phyloP scores from a whole-genome alignment of 352 stramenopile species.

The Globisporangium perplexum region DNA sequence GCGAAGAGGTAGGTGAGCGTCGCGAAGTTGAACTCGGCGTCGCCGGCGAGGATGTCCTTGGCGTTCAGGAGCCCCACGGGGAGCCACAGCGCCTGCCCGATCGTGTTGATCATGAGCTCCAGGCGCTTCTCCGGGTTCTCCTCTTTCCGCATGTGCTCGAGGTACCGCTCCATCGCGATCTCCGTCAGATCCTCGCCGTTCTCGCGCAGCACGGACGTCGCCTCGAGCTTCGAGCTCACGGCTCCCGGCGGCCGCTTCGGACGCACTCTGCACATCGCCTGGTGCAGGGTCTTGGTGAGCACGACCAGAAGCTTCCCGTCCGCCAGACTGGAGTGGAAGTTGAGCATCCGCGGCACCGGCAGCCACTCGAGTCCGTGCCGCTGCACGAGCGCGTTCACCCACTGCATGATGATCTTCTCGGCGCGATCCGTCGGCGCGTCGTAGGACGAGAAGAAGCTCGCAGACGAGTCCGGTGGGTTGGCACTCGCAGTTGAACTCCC shows the following conservation, averaged over 20 bases:
- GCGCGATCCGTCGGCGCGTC: slow-evolving; percentile 56
- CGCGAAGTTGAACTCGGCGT: slow-evolving; percentile 76
- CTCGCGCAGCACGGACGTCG: slow-evolving; percentile 54
- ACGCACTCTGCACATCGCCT: slow-evolving; percentile 51
- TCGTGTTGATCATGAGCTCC: slow-evolving; percentile 63
- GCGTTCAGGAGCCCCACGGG: slow-evolving; percentile 48
- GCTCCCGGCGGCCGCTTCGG: slow-evolving; percentile 23
- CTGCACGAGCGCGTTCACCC: slow-evolving; percentile 58
- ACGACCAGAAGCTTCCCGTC: slow-evolving; percentile 51
- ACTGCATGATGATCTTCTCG: slow-evolving; percentile 69
- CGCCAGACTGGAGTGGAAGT: slow-evolving; percentile 61
- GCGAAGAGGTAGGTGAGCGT: slow-evolving; percentile 63
- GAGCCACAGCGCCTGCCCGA: slow-evolving; percentile 71
- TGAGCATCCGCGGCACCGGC: slow-evolving; percentile 35
- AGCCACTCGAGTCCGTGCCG: slow-evolving; percentile 49
- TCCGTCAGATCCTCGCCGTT: slow-evolving; percentile 79
- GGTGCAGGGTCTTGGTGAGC: slow-evolving; percentile 59
- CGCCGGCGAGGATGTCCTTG: slow-evolving; percentile 63
- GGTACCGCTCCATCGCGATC: slow-evolving; percentile 68
- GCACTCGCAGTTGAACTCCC: slow-evolving; percentile 2
- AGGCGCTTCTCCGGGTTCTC: slow-evolving; percentile 44
- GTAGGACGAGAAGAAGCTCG: slow-evolving; percentile 23
- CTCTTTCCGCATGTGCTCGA: slow-evolving; percentile 56
- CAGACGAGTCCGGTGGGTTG: neutral
- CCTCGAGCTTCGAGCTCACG: slow-evolving; percentile 40